These are phyloP conservation scores for Amanita brunnescens DNA, from an alignment of 768 basidiomycete genomes.

Conservation along the genomic window DNA sequence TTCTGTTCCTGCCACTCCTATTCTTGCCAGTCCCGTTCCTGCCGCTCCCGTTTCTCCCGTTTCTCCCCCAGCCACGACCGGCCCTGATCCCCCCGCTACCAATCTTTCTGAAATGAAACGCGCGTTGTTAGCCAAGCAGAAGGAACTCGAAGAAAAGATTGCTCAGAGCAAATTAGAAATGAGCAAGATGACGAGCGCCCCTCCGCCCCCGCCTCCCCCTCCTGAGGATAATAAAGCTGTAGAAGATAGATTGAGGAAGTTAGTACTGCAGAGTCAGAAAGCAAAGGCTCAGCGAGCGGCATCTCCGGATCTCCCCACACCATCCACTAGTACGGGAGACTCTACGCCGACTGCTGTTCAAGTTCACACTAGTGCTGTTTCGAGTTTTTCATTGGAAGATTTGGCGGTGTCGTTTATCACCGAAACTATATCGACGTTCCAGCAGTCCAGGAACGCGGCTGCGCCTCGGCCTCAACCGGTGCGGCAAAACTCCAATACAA, in stretches of 20 bases:
- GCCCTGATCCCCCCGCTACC: constrained; percentile 27
- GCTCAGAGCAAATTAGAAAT: constrained; percentile 29
- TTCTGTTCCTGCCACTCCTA: neutral
- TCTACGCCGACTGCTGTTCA: neutral
- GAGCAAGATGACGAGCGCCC: constrained; percentile 9
- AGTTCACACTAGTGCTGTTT: constrained; percentile 10
- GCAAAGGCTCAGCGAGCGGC: constrained; percentile 10
- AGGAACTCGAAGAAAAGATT: constrained; percentile 37
- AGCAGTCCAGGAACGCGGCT: constrained; percentile 8
- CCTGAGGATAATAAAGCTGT: constrained; percentile 24
- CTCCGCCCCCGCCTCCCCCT: neutral
- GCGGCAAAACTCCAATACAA: constrained; percentile 9
- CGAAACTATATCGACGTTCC: constrained; percentile 41
- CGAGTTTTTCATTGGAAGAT: constrained; percentile 35
- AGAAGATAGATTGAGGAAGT: constrained; percentile 32
- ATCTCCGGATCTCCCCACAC: neutral
- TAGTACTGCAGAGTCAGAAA: constrained; percentile 32
- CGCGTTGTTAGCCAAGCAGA: constrained; percentile 31
- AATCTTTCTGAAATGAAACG: constrained; percentile 30
- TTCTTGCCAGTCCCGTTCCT: constrained; percentile 11
- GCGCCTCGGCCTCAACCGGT: neutral
- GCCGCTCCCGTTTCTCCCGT: constrained; percentile 33
- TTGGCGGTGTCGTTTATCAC: constrained; percentile 51
- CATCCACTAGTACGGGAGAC: neutral
- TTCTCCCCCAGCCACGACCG: too few species aligned